These are phyloP conservation scores for Thuja plicata DNA, from an alignment of 83 land plant species.

Conservation along the genomic window DNA sequence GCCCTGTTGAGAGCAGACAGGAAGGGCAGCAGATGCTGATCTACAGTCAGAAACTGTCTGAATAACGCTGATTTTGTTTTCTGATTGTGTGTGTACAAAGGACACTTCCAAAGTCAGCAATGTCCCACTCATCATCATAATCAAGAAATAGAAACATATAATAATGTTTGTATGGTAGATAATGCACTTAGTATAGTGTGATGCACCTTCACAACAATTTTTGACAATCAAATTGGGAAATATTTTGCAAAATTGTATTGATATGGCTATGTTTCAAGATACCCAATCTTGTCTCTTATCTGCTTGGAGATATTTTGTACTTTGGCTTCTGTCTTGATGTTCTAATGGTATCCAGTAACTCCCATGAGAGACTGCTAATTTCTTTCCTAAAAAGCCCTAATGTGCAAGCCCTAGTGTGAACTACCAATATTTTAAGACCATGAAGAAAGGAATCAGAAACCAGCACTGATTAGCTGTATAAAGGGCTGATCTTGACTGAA, in stretches of 20 bases:
- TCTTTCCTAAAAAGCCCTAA: not conserved
- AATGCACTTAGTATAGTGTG: conserved; percentile 4
- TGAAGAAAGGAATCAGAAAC: not conserved
- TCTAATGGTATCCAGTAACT: not conserved
- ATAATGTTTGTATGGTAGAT: conserved; percentile 5
- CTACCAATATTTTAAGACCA: conserved; percentile 2
- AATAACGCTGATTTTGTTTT: not conserved
- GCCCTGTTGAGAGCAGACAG: not conserved
- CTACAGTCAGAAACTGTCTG: conserved; percentile 1
- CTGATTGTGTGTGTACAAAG: not conserved
- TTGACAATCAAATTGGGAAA: not conserved
- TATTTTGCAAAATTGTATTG: not conserved
- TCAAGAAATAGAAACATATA: conserved; percentile 7
- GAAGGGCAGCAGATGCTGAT: not conserved
- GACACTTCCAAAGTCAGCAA: conserved; percentile 11
- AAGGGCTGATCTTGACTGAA: not conserved
- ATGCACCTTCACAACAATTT: not conserved
- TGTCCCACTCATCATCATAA: conserved; percentile 7
- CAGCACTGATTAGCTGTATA: not conserved
- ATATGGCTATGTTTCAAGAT: not conserved
- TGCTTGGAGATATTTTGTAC: not conserved
- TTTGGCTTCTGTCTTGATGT: not conserved
- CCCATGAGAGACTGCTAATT: not conserved
- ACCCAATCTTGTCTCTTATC: not conserved
- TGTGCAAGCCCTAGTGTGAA: not conserved